Base-by-base conservation (phyloP, 1,284 basidiomycete genomes). In the Boletus calvinii region DNA sequence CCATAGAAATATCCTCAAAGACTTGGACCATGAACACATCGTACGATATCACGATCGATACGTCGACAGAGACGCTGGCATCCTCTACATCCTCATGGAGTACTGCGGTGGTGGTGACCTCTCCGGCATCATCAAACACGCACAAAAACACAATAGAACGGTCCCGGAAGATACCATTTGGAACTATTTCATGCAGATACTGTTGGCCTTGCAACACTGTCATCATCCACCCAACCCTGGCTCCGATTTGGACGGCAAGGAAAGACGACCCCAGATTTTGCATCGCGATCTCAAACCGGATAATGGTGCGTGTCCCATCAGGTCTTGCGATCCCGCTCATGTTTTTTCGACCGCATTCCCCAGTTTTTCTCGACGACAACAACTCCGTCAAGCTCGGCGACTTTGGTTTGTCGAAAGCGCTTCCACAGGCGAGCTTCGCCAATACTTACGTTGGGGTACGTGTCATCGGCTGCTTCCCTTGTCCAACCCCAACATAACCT, bases 271-370 rank as follows among this genome's bases (percentile, higher is more conserved):
- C 26, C 91, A 93, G 64, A 94, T 98, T 56, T 71, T 99, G 46
- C 95, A 99, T 74, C 78, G 95, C 17, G 95, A 99, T 73, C 70
- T 98, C 54, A 98, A 99, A 72, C 96, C 95, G 0, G 96, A 99
- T 70, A 98, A 98, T 72, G 91, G 93, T 92, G 53, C 45, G 85
- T 68, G 45, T 7, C 17, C 32, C 1, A 20, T 8, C 24, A 4
- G 9, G 2, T 37, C 9, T 50, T 20, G 8, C 44, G 9, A n/a
- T 40, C 30, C 42, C 48, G 24, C 47, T 57, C 9, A 52, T 41
- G 1, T 1, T 6, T 50, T 17, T 15, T 36, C 38, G 54, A 15
- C 36, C 51, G 31, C 56, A 13, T 29, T 36, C 15, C 24, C 2
- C 58, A 92, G 92, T 96, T 0, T 96, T 96, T 63, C 78, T 96